Evolutionary conservation across 2,329 filamentous ascomycete genomes (phyloP).

Genomic region (Penicillium sp.): DNA sequence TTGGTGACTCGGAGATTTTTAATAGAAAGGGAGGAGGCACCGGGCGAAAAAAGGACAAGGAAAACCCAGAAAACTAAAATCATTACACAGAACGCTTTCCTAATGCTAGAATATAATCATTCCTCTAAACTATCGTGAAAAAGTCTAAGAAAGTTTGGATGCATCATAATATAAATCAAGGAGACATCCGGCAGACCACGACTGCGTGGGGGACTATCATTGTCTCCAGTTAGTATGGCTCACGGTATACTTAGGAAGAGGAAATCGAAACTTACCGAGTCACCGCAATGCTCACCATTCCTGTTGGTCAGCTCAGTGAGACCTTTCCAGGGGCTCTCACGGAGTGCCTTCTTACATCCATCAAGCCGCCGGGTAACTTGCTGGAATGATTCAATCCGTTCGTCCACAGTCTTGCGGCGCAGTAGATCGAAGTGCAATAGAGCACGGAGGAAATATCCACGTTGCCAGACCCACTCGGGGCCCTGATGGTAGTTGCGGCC

Average conservation of each 20-base stretch:
- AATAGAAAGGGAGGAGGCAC: too few species aligned
- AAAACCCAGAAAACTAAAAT: too few species aligned
- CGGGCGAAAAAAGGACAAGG: too few species aligned
- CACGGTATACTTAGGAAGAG: too few species aligned
- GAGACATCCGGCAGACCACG: conserved; percentile 93
- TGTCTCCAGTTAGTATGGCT: conserved; percentile 12
- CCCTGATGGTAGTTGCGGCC: conserved; percentile 98
- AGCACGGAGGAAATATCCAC: conserved; percentile 91
- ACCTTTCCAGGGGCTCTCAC: conserved; percentile 82
- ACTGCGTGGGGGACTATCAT: conserved; percentile 81
- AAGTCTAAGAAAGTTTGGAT: conserved; percentile 45
- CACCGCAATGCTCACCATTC: conserved; percentile 77
- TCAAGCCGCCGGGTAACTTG: conserved; percentile 83
- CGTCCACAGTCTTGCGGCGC: conserved; percentile 68
- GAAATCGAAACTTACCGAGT: conserved; percentile 69
- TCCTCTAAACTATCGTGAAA: conserved; percentile 1
- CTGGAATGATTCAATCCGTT: conserved; percentile 86
- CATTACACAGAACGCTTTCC: neutral
- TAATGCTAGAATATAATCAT: conserved; percentile 1
- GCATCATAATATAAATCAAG: conserved; percentile 97
- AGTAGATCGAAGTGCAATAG: conserved; percentile 86
- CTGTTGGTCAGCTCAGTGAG: conserved; percentile 93
- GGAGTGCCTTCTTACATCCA: conserved; percentile 84
- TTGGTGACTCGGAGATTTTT: too few species aligned
- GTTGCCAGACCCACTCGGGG: conserved; percentile 97